A percentile compares a stretch with the other conserved stretches of the same genome.
Evolutionary conservation across 176 grass and related monocot species (phyloP).

Genomic region (Bonia amplexicaulis): DNA sequence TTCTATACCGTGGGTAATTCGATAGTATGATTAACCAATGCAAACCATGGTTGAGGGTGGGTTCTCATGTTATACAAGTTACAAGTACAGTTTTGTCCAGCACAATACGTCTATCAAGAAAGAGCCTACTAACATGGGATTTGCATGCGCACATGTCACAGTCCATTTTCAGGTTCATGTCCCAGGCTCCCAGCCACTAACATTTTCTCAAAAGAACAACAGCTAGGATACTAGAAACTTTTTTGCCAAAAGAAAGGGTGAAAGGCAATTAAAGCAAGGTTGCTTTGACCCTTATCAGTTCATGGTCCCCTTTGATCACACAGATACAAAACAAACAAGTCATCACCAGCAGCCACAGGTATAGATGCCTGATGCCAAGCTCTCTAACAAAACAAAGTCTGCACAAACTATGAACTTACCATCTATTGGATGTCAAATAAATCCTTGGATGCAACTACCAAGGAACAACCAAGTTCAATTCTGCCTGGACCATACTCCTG

Average conservation of each 20-base stretch:
- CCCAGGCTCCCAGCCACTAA: not conserved
- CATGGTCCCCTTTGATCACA: slow-evolving; percentile 36
- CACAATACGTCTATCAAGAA: not conserved
- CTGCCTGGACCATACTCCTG: slow-evolving; percentile 15
- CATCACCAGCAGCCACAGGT: slow-evolving; percentile 10
- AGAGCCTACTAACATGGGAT: not conserved
- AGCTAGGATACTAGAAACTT: slow-evolving; percentile 18
- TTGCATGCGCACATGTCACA: slow-evolving; percentile 20
- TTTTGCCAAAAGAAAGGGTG: slow-evolving; percentile 23
- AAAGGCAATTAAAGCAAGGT: slow-evolving; percentile 22
- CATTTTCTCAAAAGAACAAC: slow-evolving; percentile 41
- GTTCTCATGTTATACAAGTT: not conserved
- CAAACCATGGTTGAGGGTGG: not conserved
- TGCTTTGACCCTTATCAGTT: slow-evolving; percentile 38
- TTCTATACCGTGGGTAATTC: not conserved
- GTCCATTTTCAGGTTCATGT: slow-evolving; percentile 29
- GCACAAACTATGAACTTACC: not conserved
- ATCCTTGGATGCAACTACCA: slow-evolving; percentile 26
- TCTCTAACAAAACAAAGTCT: not conserved
- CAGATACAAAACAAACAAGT: not conserved
- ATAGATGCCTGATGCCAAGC: slow-evolving; percentile 18
- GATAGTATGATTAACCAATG: too few species aligned
- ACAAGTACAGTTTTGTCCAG: not conserved
- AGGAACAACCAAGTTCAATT: slow-evolving; percentile 19
- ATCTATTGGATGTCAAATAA: not conserved